phyloP scores from a whole-genome alignment of 2,329 filamentous ascomycete genomes.

The Allantophomopsis lycopodina region DNA sequence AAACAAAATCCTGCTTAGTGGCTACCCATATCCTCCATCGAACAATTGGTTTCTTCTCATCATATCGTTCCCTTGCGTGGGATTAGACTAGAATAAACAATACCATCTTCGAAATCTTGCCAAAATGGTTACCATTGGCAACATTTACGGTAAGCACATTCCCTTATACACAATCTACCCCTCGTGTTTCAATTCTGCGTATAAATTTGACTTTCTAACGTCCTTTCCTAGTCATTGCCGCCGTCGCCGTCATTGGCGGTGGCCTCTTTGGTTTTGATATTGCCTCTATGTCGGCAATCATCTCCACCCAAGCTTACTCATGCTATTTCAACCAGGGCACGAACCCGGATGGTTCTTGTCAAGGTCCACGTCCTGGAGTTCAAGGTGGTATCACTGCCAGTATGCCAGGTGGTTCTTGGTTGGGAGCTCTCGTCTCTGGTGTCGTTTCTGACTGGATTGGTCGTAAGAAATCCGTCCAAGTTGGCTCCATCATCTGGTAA shows the following conservation, averaged over 20 bases:
- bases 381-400: conserved; percentile 55
- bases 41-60: too few species aligned
- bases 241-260: conserved; percentile 1
- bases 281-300: conserved; percentile 42
- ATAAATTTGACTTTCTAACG: too few species aligned
- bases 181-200: too few species aligned
- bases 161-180: too few species aligned
- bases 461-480: conserved; percentile 31
- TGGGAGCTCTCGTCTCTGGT: conserved; percentile 47
- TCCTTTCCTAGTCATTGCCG: neutral
- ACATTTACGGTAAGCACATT: neutral
- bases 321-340: conserved; percentile 31
- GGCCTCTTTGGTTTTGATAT: conserved; percentile 35
- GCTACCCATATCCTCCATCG: too few species aligned
- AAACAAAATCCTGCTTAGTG: too few species aligned
- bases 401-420: conserved; percentile 59
- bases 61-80: too few species aligned
- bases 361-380: conserved; percentile 32
- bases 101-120: neutral
- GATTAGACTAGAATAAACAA: too few species aligned
- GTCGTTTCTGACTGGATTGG: conserved; percentile 41
- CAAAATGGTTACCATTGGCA: neutral
- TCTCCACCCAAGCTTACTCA: conserved; percentile 34
- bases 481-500: conserved; percentile 30
- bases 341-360: conserved; percentile 29